Evolutionary conservation across 2,329 filamentous ascomycete species (phyloP).

Genomic region (Neonectria neomacrospora): DNA sequence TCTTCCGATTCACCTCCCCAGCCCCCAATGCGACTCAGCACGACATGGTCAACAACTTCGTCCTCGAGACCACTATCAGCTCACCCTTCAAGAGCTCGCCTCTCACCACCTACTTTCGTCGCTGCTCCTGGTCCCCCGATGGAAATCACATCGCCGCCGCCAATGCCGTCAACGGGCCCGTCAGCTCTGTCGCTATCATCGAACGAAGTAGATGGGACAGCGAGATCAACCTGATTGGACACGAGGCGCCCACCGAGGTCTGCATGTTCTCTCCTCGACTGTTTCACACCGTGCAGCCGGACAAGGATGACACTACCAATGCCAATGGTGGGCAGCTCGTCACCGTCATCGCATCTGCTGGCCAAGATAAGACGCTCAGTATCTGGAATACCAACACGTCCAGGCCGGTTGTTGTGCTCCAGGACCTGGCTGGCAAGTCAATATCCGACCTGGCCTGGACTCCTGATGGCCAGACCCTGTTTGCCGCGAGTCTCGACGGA

Average conservation of each 20-base stretch:
- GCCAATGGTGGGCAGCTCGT: slow-evolving; percentile 65
- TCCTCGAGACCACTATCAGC: slow-evolving; percentile 90
- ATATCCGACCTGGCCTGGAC: slow-evolving; percentile 96
- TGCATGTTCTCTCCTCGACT: slow-evolving; percentile 95
- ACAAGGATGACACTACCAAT: slow-evolving; percentile 61
- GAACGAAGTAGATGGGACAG: slow-evolving; percentile 93
- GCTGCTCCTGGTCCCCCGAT: slow-evolving; percentile 98
- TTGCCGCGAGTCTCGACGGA: slow-evolving; percentile 88
- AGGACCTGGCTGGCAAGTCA: slow-evolving; percentile 89
- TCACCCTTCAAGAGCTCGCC: slow-evolving; percentile 91
- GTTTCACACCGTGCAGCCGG: slow-evolving; percentile 79
- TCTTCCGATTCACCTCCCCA: slow-evolving; percentile 93
- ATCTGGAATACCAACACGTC: slow-evolving; percentile 98
- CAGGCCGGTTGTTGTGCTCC: slow-evolving; percentile 86
- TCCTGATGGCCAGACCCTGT: slow-evolving; percentile 88
- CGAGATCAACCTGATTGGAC: slow-evolving; percentile 96
- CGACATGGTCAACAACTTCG: slow-evolving; percentile 97
- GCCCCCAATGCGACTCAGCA: slow-evolving; percentile 91
- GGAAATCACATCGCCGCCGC: slow-evolving; percentile 96
- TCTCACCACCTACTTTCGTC: slow-evolving; percentile 93
- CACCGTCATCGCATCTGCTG: slow-evolving; percentile 95
- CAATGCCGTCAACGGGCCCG: slow-evolving; percentile 96
- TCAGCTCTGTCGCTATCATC: slow-evolving; percentile 96
- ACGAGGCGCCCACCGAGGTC: slow-evolving; percentile 96
- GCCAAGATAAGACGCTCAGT: slow-evolving; percentile 94